These are phyloP conservation scores for Nicotiana tabacum DNA, from an alignment of 257 asterid species.

Conservation along the genomic window DNA sequence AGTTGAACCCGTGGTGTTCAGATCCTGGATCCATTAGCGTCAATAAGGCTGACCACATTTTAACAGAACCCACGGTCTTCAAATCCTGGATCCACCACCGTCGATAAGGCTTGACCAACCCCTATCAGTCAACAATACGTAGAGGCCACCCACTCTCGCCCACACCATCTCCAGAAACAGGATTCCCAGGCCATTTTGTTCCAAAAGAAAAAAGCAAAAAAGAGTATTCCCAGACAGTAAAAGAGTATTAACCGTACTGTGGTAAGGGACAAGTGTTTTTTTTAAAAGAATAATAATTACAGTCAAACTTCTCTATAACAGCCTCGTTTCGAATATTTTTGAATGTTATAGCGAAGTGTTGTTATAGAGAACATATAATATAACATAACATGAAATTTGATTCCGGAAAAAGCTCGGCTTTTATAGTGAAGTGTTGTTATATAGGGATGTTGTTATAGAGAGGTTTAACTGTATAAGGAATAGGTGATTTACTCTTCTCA, in stretches of 20 bases:
- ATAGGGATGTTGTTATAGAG: too few relatives aligned
- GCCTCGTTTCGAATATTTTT: too few relatives aligned
- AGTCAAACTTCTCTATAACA: too few relatives aligned
- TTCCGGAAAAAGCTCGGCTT: too few relatives aligned
- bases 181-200: background rate
- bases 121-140: background rate
- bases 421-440: too few relatives aligned
- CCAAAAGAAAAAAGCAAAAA: background rate
- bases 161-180: background rate
- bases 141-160: background rate
- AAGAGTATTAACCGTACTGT: background rate
- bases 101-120: background rate
- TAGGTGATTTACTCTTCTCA: background rate
- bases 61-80: background rate
- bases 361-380: too few relatives aligned
- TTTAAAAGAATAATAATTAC: background rate
- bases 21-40: too few relatives aligned
- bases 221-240: background rate
- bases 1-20: too few relatives aligned
- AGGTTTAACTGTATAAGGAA: background rate
- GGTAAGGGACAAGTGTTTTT: background rate
- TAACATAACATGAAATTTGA: too few relatives aligned
- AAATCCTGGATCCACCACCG: background rate
- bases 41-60: background rate
- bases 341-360: background rate